phyloP scores from a whole-genome alignment of 2,329 filamentous ascomycete species.

The Scytalidium lignicola region DNA sequence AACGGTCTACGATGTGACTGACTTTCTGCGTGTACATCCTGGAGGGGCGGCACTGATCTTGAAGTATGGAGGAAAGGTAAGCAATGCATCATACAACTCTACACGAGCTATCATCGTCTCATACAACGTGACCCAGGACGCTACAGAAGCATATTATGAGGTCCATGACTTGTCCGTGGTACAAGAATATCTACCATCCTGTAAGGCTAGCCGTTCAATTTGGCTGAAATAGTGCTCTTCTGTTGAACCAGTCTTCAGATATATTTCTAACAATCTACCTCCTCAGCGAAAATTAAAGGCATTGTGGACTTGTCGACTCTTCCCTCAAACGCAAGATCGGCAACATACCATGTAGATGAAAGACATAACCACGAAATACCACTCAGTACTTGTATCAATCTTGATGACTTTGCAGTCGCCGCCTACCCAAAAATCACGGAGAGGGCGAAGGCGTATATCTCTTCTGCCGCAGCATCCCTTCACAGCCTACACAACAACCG shows the following conservation, averaged over 20 bases:
- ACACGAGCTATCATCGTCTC: slow-evolving; percentile 35
- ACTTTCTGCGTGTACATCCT: slow-evolving; percentile 55
- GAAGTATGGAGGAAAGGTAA: slow-evolving; percentile 30
- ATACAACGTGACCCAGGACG: slow-evolving; percentile 44
- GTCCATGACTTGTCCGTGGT: too few relatives aligned
- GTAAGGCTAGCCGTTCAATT: too few relatives aligned
- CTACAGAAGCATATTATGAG: slow-evolving; percentile 40
- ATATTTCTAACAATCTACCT: too few relatives aligned
- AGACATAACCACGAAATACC: too few relatives aligned
- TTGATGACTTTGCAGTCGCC: slow-evolving; percentile 52
- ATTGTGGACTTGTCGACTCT: too few relatives aligned
- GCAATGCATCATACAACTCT: background rate
- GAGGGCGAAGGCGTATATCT: slow-evolving; percentile 62
- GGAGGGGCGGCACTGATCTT: slow-evolving; percentile 39
- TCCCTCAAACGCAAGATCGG: too few relatives aligned
- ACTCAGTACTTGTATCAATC: too few relatives aligned
- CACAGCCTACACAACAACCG: slow-evolving; percentile 51
- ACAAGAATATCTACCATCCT: too few relatives aligned
- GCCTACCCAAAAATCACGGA: slow-evolving; percentile 47
- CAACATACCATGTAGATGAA: too few relatives aligned
- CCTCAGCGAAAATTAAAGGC: too few relatives aligned
- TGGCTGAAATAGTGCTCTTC: too few relatives aligned
- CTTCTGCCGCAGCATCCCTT: slow-evolving; percentile 62
- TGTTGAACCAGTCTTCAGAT: too few relatives aligned
- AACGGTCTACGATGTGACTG: slow-evolving; percentile 60